Percentiles rank a stretch among this genome's conserved stretches.
Conservation (phyloP, 345 rosid species). For the Hibiscus trionum region DNA sequence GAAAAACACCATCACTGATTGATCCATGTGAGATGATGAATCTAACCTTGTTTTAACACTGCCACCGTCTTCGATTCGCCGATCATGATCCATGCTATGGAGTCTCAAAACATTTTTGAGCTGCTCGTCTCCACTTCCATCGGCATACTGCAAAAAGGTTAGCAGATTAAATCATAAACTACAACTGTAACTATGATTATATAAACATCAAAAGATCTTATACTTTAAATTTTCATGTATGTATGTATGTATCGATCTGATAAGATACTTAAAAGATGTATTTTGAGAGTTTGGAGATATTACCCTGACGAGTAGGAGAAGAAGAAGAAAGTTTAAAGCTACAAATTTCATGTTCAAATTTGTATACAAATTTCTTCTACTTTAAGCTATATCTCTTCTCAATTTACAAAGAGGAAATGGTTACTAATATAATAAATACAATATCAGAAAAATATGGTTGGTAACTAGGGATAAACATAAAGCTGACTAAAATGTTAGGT, state of each 20-base stretch:
- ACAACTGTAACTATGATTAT: too few relatives aligned
- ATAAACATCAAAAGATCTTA: too few relatives aligned
- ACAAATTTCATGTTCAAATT: background rate
- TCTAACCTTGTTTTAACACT: background rate
- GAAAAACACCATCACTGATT: background rate
- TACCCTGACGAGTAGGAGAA: background rate
- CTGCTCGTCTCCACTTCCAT: background rate
- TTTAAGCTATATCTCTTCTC: background rate
- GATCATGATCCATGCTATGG: too few relatives aligned
- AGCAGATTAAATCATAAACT: too few relatives aligned
- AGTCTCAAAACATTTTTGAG: too few relatives aligned
- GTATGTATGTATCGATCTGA: background rate
- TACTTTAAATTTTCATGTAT: background rate
- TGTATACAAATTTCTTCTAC: background rate
- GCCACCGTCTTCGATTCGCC: too few relatives aligned
- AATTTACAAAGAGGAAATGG: background rate
- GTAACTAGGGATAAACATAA: too few relatives aligned
- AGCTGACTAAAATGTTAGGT: too few relatives aligned
- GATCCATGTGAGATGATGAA: background rate
- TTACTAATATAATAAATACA: background rate
- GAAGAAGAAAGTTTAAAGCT: constrained; percentile 10
- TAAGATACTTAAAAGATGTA: background rate
- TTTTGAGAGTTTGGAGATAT: background rate
- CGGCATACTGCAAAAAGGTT: background rate
- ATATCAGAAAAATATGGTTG: too few relatives aligned